A percentile compares a stretch with the other conserved stretches of the same genome.
Evolutionary conservation across 108 stramenopile species (phyloP).

Genomic region (Nitzschia putrida): DNA sequence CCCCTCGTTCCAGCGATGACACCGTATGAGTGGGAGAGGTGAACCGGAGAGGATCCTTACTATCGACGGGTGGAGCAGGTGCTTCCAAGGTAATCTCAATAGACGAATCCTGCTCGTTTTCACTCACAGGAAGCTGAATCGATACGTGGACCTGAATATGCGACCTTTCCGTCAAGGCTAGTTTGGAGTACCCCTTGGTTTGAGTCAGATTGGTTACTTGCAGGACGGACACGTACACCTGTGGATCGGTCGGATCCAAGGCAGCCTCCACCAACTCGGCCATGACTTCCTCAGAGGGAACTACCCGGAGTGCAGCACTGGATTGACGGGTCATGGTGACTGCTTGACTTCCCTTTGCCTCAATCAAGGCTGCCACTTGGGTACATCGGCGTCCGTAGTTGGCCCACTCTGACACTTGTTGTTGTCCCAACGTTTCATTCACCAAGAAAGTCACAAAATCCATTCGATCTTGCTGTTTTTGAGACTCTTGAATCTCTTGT

Average conservation of each 20-base stretch:
- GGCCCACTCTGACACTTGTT: conserved; percentile 17
- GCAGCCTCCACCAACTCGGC: not conserved
- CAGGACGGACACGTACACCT: conserved; percentile 25
- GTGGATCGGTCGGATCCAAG: conserved; percentile 17
- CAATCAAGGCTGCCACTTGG: conserved; percentile 10
- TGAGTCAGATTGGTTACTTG: conserved; percentile 22
- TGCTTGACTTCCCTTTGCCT: conserved; percentile 11
- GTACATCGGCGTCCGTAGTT: conserved; percentile 15
- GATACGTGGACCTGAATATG: conserved; percentile 6
- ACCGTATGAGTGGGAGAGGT: conserved; percentile 8
- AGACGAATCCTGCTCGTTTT: conserved; percentile 18
- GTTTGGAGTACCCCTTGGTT: conserved; percentile 18
- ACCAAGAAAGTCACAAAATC: conserved; percentile 17
- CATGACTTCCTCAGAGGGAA: not conserved
- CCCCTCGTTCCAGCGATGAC: conserved; percentile 12
- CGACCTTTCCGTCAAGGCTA: not conserved
- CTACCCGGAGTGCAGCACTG: not conserved
- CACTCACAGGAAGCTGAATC: conserved; percentile 29
- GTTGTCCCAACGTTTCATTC: conserved; percentile 5
- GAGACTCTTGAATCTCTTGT: conserved; percentile 14
- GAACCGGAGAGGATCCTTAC: conserved; percentile 15
- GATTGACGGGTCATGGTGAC: not conserved
- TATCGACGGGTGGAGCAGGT: not conserved
- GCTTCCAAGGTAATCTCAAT: conserved; percentile 13
- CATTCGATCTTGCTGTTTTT: conserved; percentile 13